Conservation (phyloP, 139 green algal species). For the Tetratostichococcus sp. region DNA sequence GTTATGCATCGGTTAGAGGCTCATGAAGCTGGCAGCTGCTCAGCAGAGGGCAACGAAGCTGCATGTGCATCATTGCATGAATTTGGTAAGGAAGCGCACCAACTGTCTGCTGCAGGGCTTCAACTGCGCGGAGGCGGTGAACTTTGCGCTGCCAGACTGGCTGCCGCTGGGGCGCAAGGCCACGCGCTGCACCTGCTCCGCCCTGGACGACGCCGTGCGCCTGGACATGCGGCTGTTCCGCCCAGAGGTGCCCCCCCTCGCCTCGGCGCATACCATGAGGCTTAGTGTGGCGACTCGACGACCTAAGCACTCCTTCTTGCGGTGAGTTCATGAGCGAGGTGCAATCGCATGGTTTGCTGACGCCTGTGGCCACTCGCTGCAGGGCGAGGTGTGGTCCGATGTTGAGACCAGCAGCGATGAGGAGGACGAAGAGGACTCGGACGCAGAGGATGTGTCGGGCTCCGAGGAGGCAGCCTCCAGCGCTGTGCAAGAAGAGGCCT, state of each 20-base stretch:
- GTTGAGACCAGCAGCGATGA: neutral
- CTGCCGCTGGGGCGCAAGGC: conserved; percentile 42
- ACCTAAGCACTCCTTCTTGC: too few species aligned
- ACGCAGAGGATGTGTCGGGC: neutral
- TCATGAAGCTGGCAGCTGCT: too few species aligned
- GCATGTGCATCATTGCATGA: too few species aligned
- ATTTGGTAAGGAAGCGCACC: too few species aligned
- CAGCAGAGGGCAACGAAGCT: too few species aligned
- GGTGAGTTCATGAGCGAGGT: too few species aligned
- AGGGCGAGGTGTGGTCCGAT: neutral
- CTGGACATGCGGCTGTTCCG: conserved; percentile 82
- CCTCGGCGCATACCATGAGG: too few species aligned
- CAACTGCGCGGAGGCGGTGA: conserved; percentile 77
- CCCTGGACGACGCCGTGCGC: conserved; percentile 51
- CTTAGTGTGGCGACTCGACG: too few species aligned
- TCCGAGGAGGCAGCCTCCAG: neutral
- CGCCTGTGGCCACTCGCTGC: neutral
- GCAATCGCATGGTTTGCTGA: neutral
- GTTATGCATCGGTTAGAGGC: conserved; percentile 9
- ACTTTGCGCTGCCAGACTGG: conserved; percentile 69
- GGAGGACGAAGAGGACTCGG: neutral
- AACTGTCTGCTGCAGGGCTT: conserved; percentile 58
- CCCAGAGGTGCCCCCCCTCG: neutral
- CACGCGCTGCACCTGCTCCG: conserved; percentile 35
- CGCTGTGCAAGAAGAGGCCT: neutral